Evolutionary conservation across 2,329 filamentous ascomycete species (phyloP).

Genomic region (Cucurbitaria berberidis): DNA sequence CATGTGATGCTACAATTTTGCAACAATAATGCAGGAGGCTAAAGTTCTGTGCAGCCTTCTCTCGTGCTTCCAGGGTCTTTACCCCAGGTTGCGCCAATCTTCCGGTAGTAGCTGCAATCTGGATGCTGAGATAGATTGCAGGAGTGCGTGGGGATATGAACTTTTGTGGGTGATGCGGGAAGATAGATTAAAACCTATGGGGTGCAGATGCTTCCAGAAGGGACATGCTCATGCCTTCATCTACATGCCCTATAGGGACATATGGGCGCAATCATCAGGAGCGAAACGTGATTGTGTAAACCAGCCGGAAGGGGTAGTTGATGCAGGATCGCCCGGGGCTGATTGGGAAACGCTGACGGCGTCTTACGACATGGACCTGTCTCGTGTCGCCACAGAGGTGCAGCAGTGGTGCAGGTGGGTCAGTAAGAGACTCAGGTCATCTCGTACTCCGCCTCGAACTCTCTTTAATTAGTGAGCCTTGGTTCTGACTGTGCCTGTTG

Average conservation of each 20-base stretch:
- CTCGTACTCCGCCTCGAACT: constrained; percentile 15
- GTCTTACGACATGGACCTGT: constrained; percentile 40
- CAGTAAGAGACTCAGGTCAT: constrained; percentile 20
- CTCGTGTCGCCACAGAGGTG: constrained; percentile 37
- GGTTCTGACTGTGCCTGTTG: background rate
- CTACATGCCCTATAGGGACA: constrained; percentile 18
- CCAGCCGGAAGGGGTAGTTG: constrained; percentile 18
- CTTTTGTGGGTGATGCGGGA: constrained; percentile 26
- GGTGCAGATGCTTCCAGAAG: constrained; percentile 42
- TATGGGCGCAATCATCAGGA: constrained; percentile 27
- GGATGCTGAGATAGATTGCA: constrained; percentile 34
- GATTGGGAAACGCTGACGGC: constrained; percentile 33
- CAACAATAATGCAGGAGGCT: constrained; percentile 25
- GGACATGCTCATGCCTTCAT: constrained; percentile 20
- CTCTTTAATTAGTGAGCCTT: constrained; percentile 10
- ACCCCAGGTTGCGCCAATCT: constrained; percentile 43
- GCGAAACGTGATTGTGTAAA: constrained; percentile 21
- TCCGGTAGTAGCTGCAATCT: constrained; percentile 36
- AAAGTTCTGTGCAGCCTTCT: constrained; percentile 22
- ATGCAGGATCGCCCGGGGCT: constrained; percentile 19
- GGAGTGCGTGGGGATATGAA: constrained; percentile 39
- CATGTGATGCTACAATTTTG: constrained; percentile 30
- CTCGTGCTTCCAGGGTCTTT: constrained; percentile 35
- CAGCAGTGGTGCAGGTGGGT: constrained; percentile 34
- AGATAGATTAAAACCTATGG: constrained; percentile 44